phyloP scores from a whole-genome alignment of 331 rosid species.

The Stylosanthes scabra region DNA sequence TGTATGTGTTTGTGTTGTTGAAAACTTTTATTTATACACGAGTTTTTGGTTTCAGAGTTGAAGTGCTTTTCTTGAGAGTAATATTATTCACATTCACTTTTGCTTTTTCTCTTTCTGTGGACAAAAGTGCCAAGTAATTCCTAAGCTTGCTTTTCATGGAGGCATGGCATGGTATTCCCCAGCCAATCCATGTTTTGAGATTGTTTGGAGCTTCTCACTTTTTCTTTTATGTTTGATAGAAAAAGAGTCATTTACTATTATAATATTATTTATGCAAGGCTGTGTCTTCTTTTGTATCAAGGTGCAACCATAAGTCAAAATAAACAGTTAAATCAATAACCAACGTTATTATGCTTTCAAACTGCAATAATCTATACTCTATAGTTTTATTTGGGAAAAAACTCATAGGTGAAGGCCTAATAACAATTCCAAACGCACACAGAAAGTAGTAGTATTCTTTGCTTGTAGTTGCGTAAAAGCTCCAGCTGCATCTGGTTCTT shows the following conservation, averaged over 20 bases:
- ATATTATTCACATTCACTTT: constrained; percentile 43
- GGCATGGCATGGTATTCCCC: constrained; percentile 59
- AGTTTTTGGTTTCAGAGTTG: constrained; percentile 51
- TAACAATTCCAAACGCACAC: constrained; percentile 5
- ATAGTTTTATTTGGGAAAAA: not conserved
- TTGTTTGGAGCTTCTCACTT: constrained; percentile 31
- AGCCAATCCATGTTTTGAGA: too few species aligned
- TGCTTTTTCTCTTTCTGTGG: constrained; percentile 49
- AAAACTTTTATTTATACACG: constrained; percentile 46
- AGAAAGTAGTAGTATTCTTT: constrained; percentile 35
- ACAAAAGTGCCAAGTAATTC: constrained; percentile 55
- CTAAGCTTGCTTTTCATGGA: constrained; percentile 66
- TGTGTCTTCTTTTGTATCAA: not conserved
- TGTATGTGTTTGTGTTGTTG: constrained; percentile 35
- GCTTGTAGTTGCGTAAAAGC: constrained; percentile 34
- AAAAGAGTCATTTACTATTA: not conserved
- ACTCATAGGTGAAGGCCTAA: constrained; percentile 2
- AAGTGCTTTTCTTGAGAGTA: constrained; percentile 42
- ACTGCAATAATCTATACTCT: not conserved
- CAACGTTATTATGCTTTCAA: not conserved
- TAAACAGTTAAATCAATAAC: not conserved
- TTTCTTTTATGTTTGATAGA: constrained; percentile 33
- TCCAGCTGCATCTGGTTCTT: constrained; percentile 7
- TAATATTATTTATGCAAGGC: not conserved
- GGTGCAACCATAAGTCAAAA: not conserved